A percentile compares a stretch with the other conserved stretches of the same genome.
Conservation (phyloP, 1,284 basidiomycete species). For the Trichosporon coremiiforme region DNA sequence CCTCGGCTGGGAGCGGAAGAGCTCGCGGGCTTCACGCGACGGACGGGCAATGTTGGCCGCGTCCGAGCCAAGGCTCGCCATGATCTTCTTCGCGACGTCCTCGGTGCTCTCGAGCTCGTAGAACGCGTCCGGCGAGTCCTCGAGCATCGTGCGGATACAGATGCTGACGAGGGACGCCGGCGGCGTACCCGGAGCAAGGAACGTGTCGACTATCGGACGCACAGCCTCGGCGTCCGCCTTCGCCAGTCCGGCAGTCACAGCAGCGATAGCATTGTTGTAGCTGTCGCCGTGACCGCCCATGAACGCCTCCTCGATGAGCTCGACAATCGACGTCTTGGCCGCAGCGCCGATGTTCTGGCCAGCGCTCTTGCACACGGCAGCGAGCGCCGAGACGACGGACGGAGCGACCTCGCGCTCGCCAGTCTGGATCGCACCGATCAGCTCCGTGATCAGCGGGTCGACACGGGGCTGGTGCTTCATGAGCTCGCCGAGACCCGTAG, state of each 20-base stretch:
- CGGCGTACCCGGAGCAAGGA: constrained; percentile 46
- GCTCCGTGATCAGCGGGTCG: constrained; percentile 78
- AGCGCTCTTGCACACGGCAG: constrained; percentile 73
- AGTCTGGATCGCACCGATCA: constrained; percentile 60
- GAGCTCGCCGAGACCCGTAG: constrained; percentile 81
- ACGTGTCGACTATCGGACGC: constrained; percentile 64
- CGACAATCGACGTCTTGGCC: constrained; percentile 70
- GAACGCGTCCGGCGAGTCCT: constrained; percentile 64
- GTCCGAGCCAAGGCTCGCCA: constrained; percentile 70
- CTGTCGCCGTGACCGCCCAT: constrained; percentile 62
- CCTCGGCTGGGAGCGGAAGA: constrained; percentile 61
- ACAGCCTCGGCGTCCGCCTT: constrained; percentile 66
- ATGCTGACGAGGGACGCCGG: constrained; percentile 61
- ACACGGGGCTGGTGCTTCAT: constrained; percentile 78
- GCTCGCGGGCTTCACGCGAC: constrained; percentile 78
- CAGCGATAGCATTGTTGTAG: constrained; percentile 70
- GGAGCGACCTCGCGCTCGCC: constrained; percentile 74
- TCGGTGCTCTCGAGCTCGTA: constrained; percentile 64
- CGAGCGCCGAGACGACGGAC: constrained; percentile 74
- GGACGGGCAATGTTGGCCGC: constrained; percentile 76
- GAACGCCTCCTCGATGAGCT: constrained; percentile 79
- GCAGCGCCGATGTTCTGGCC: constrained; percentile 75
- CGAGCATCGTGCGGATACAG: constrained; percentile 67
- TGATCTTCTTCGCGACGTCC: constrained; percentile 72
- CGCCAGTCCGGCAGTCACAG: constrained; percentile 69